These are phyloP conservation scores for Curvularia sp. DNA, from an alignment of 2,329 filamentous ascomycete genomes.

Conservation along the genomic window DNA sequence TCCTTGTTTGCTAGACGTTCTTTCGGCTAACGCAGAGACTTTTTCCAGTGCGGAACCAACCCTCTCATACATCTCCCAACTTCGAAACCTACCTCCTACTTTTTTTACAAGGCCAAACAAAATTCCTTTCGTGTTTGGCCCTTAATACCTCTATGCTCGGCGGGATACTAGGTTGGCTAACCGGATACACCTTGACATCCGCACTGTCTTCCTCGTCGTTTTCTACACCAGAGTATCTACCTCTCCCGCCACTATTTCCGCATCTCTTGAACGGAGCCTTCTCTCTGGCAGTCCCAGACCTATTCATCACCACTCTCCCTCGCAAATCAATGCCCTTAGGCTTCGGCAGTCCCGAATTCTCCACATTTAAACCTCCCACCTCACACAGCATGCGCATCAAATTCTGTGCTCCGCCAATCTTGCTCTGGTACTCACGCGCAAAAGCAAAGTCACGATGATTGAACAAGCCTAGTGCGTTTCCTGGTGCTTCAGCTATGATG, in stretches of 20 bases:
- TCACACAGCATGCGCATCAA: constrained; percentile 1
- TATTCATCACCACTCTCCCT: not conserved
- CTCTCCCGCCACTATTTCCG: not conserved
- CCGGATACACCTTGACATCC: not conserved
- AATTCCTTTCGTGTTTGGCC: not conserved
- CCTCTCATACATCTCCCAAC: not conserved
- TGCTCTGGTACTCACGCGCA: not conserved
- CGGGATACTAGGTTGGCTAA: constrained; percentile 12
- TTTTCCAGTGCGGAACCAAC: not conserved
- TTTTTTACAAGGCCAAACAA: not conserved
- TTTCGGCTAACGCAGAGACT: not conserved
- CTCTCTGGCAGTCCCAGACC: not conserved
- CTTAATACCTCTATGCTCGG: constrained; percentile 2
- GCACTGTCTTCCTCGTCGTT: not conserved
- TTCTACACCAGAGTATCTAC: not conserved
- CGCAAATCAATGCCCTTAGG: not conserved
- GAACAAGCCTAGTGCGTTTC: not conserved
- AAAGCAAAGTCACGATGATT: constrained; percentile 1
- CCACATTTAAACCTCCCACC: not conserved
- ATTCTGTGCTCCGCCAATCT: not conserved
- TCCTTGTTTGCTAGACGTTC: not conserved
- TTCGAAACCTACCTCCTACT: not conserved
- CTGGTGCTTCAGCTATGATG: not conserved
- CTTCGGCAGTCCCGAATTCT: not conserved
- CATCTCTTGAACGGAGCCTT: not conserved